Conservation (phyloP, 2,329 filamentous ascomycete genomes). For the Colletotrichum liaoningense region DNA sequence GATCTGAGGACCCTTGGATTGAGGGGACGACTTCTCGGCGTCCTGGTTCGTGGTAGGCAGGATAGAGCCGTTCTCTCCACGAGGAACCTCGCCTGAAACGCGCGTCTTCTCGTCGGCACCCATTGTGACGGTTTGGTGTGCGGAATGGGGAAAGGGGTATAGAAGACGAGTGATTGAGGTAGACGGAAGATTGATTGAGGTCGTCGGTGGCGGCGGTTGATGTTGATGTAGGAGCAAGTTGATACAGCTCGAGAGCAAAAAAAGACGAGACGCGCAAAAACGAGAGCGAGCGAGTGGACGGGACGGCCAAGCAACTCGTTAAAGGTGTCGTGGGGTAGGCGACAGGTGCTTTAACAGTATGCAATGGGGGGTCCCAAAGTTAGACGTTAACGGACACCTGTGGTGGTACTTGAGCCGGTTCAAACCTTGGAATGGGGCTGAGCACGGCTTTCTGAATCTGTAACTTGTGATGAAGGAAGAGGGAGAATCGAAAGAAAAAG, state of each 20-base stretch:
- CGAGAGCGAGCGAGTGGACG: constrained; percentile 37
- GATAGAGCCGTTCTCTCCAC: constrained; percentile 68
- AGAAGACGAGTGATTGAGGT: background rate
- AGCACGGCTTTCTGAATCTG: constrained; percentile 21
- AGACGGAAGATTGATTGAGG: background rate
- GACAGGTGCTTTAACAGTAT: constrained; percentile 36
- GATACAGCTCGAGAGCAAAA: constrained; percentile 14
- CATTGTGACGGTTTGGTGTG: constrained; percentile 32
- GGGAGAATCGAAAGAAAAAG: constrained; percentile 17
- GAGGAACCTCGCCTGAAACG: constrained; percentile 80
- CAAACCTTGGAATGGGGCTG: constrained; percentile 13
- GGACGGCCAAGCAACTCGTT: constrained; percentile 38
- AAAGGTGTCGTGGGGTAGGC: constrained; percentile 35
- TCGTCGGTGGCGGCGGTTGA: background rate
- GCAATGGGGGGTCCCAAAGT: constrained; percentile 36
- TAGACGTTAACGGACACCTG: constrained; percentile 17
- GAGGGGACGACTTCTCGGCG: constrained; percentile 75
- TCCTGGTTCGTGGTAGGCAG: constrained; percentile 86
- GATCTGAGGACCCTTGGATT: constrained; percentile 66
- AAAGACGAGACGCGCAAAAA: constrained; percentile 27
- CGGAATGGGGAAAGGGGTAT: background rate
- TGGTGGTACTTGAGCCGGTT: constrained; percentile 18
- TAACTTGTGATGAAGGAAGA: constrained; percentile 11
- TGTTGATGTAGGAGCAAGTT: constrained; percentile 21
- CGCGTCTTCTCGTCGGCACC: constrained; percentile 80